Percentiles rank a stretch among this genome's conserved stretches.
These are phyloP conservation scores for Claviceps purpurea DNA, from an alignment of 2,329 filamentous ascomycete species.

Conservation along the genomic window DNA sequence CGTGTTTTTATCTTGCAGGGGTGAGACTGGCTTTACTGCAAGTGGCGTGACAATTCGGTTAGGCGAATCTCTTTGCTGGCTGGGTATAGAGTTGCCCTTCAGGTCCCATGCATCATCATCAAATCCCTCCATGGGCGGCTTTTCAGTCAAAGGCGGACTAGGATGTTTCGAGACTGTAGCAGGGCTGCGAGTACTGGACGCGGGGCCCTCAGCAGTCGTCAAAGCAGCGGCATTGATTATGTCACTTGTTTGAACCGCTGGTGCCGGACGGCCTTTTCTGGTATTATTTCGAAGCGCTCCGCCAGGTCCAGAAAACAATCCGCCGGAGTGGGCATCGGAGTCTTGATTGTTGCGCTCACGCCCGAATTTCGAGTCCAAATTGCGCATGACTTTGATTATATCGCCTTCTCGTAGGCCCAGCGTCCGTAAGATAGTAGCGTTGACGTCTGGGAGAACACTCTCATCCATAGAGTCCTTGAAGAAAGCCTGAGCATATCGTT, in stretches of 20 bases:
- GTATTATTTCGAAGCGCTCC: constrained; percentile 89
- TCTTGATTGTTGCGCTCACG: constrained; percentile 43
- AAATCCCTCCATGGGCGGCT: constrained; percentile 45
- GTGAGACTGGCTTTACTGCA: constrained; percentile 8
- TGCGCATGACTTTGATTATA: constrained; percentile 88
- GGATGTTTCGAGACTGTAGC: constrained; percentile 12
- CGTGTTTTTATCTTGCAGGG: constrained; percentile 11
- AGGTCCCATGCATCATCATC: constrained; percentile 97
- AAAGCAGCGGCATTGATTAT: constrained; percentile 81
- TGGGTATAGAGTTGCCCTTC: constrained; percentile 40
- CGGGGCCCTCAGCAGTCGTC: constrained; percentile 37
- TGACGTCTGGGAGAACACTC: constrained; percentile 80
- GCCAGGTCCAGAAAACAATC: constrained; percentile 87
- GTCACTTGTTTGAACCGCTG: constrained; percentile 74
- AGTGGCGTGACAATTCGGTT: constrained; percentile 7
- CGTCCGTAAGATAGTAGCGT: constrained; percentile 67
- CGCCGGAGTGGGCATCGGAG: constrained; percentile 46
- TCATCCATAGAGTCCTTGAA: constrained; percentile 90
- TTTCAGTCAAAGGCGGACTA: constrained; percentile 15
- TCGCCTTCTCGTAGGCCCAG: constrained; percentile 93
- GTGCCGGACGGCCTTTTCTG: constrained; percentile 76
- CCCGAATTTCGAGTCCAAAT: constrained; percentile 66
- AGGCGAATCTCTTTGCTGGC: constrained; percentile 35
- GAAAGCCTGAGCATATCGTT: constrained; percentile 86
- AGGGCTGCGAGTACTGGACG: constrained; percentile 10